A percentile compares a stretch with the other conserved stretches of the same genome.
These are phyloP conservation scores for Chenopodium album DNA, from an alignment of 148 eudicot genomes.

Conservation along the genomic window DNA sequence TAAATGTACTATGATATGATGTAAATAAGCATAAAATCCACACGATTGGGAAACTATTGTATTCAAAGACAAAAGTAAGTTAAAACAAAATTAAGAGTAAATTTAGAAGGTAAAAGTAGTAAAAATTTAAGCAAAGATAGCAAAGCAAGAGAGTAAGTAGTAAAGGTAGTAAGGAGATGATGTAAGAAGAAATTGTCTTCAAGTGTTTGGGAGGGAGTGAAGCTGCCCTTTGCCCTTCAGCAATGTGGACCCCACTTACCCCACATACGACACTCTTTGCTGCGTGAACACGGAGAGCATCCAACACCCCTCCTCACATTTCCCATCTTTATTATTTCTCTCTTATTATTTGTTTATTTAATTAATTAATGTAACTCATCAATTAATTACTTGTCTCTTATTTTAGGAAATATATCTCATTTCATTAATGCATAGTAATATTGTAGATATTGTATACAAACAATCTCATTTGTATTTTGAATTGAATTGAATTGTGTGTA, in stretches of 20 bases:
- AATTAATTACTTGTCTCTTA: neutral
- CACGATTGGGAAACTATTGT: neutral
- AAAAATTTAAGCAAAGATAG: neutral
- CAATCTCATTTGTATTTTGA: no score
- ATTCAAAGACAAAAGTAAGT: neutral
- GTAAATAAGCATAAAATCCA: no score
- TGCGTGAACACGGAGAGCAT: conserved; percentile 15
- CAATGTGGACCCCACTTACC: conserved; percentile 6
- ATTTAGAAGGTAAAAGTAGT: no score
- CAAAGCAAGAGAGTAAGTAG: neutral
- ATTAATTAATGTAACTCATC: conserved; percentile 9
- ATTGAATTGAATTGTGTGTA: no score
- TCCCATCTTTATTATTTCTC: neutral
- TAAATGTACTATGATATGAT: no score
- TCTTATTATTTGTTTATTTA: neutral
- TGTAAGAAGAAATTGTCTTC: conserved; percentile 28
- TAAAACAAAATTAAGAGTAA: neutral
- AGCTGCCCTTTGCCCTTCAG: neutral
- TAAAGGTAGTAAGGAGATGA: conserved; percentile 8
- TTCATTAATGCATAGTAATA: no score
- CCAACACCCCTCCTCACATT: neutral
- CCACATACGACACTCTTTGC: conserved; percentile 30
- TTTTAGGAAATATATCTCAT: neutral
- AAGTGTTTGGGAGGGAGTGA: conserved; percentile 27
- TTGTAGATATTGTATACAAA: no score